Percentiles rank a stretch among this genome's conserved stretches.
phyloP scores from a whole-genome alignment of 345 rosid species.

The Limnanthes douglasii region DNA sequence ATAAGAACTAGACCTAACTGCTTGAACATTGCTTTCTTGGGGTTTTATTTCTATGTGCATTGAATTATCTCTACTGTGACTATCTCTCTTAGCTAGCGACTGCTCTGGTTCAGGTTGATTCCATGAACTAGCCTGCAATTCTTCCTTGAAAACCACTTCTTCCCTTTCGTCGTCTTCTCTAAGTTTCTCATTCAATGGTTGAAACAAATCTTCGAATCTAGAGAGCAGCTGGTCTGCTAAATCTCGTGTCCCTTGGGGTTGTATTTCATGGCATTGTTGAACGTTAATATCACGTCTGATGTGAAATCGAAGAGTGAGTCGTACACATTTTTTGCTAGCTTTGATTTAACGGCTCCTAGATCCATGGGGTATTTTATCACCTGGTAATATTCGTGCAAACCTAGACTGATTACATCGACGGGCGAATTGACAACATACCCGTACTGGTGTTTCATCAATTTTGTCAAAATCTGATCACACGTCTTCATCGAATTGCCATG shows the following conservation, averaged over 20 bases:
- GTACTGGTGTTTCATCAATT: conserved; percentile 56
- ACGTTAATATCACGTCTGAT: conserved; percentile 55
- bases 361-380: conserved; percentile 68
- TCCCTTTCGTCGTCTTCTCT: too few relatives aligned
- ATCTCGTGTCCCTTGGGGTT: conserved; percentile 70
- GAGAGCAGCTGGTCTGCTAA: conserved; percentile 37
- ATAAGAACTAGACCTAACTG: too few relatives aligned
- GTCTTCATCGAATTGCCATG: conserved; percentile 26
- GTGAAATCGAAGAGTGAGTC: conserved; percentile 52
- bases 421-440: conserved; percentile 48
- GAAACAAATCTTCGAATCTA: conserved; percentile 35
- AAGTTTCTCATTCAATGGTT: too few relatives aligned
- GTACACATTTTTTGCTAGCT: conserved; percentile 29
- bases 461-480: conserved; percentile 44
- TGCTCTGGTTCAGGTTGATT: too few relatives aligned
- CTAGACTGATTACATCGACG: conserved; percentile 48
- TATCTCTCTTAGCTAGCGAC: too few relatives aligned
- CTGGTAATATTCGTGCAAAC: conserved; percentile 47
- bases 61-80: too few relatives aligned
- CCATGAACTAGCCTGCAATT: too few relatives aligned
- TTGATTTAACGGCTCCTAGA: conserved; percentile 57
- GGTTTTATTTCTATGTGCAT: too few relatives aligned
- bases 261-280: conserved; percentile 58
- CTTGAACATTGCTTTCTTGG: too few relatives aligned
- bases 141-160: too few relatives aligned